Percentiles rank a stretch among this genome's conserved stretches.
phyloP scores from a whole-genome alignment of 2,329 filamentous ascomycete species.

The Arthroderma sp. region DNA sequence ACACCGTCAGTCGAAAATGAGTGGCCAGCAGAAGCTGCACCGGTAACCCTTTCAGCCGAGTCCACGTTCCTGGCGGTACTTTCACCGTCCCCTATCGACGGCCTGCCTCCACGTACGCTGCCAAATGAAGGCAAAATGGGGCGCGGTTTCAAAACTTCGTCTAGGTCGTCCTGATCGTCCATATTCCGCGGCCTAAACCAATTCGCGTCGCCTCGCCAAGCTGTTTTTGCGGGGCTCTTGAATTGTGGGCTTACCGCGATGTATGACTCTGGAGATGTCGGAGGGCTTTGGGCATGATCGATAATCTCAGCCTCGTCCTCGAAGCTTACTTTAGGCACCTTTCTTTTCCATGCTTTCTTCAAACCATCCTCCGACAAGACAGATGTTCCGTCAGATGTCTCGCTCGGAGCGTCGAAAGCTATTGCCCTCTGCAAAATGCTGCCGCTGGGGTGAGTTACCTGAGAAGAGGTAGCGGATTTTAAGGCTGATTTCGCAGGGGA shows the following conservation, averaged over 20 bases:
- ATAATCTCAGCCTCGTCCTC: conserved; percentile 43
- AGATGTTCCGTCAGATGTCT: conserved; percentile 45
- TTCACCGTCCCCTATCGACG: conserved; percentile 4
- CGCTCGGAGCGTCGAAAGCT: conserved; percentile 32
- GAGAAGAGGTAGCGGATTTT: conserved; percentile 38
- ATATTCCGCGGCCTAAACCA: too few relatives aligned
- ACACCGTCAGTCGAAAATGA: conserved; percentile 37
- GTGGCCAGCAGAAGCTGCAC: conserved; percentile 20
- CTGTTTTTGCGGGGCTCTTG: conserved; percentile 7
- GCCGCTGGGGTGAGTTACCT: conserved; percentile 24
- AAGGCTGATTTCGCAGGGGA: conserved; percentile 51
- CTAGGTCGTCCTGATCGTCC: conserved; percentile 36
- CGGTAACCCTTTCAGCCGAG: too few relatives aligned
- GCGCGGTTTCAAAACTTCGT: conserved; percentile 44
- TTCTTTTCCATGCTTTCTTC: conserved; percentile 35
- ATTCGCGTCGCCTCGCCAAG: too few relatives aligned
- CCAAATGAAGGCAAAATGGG: conserved; percentile 49
- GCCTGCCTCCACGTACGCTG: conserved; percentile 41
- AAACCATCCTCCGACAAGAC: conserved; percentile 32
- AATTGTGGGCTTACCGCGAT: conserved; percentile 21
- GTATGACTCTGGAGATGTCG: conserved; percentile 28
- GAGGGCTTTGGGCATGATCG: conserved; percentile 30
- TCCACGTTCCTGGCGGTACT: not conserved
- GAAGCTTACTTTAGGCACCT: conserved; percentile 53
- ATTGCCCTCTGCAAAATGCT: conserved; percentile 12